Evolutionary conservation across 768 basidiomycete species (phyloP), one percentile per base, ranked within the genome.

Genomic region (Amanita brunnescens): DNA sequence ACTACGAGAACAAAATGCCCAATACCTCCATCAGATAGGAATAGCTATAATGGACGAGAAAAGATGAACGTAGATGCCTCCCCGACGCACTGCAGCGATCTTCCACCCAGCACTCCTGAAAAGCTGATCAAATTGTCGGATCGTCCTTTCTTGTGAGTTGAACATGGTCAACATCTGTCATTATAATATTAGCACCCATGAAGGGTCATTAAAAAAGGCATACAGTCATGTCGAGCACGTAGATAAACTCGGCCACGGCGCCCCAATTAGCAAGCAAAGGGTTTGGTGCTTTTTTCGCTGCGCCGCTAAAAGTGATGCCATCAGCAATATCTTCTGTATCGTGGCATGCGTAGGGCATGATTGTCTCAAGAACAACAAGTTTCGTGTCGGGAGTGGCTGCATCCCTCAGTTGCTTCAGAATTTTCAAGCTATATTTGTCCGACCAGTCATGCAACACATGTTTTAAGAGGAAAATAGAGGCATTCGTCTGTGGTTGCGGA

Each of bases 201-300:
- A 7, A 29, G 26, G 26, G 26, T 29, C 26, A 29, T 29, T 29
- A 7, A 7, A 33, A 16, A 10, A 21, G 9, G 64, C 70, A 23
- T 56, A 72, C 71, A 18, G 51, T 59, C 23, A 72, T 54, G 48
- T 74, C 71, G 16, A 62, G 63, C 47, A 60, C 60, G 49, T 70
- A 71, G 0, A 45, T 61, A 60, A 69, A 65, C 23, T 67, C 68
- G 49, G 67, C 70, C 1, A 61, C 64, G 2, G 62, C 63, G 10
- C 72, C 72, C 40, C 65, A 67, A 47, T 74, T 72, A 2, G 71
- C 62, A 21, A 74, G 59, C 1, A 74, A 55, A 1, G 72, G 72
- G 1, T 46, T 55, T 7, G 70, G 64, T 0, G 68, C 67, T 20
- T 66, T 62, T 2, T 46, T 45, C 1, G 59, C 57, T n/a, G 54